Base-by-base conservation (phyloP, 352 stramenopile species). In the Elongisporangium anandrum region DNA sequence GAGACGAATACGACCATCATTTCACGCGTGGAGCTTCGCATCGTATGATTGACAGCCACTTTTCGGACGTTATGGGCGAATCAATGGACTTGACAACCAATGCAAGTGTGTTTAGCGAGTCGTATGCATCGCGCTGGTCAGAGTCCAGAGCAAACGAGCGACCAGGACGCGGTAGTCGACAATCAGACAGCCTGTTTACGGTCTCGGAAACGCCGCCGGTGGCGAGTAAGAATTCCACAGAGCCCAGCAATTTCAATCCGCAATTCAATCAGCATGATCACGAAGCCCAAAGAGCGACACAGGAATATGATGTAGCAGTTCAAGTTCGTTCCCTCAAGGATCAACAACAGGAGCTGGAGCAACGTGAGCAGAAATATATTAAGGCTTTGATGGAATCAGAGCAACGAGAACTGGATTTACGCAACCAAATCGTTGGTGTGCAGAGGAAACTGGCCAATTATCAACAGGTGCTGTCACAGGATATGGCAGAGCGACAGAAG, bases 331-430 rank as follows among this genome's bases (percentile, higher is more conserved):
- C 34, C 17, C 34, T 45, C 10, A 45, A 45, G 34, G 34, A 45
- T 45, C 34, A 45, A 12, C 66, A 85, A 17, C 72, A 84, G 4
- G 78, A 90, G 19, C 74, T 90, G 0, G 75, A 90, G 22, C 66
- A 82, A 1, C 72, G 79, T 20, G 84, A 93, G 64, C 79, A 79
- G 12, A 87, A 88, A 51, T 91, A 90, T 50, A 86, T 93, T 20
- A 70, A 75, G 16, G 81, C 81, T 8, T 56, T 93, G 20, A 93
- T 93, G 72, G 75, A 85, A 57, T 91, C 79, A 0, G 84, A 93
- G 57, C 84, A 91, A 24, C 73, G 81, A 17, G 84, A 93, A 51
- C 60, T 93, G 0, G 78, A 91, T 26, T 60, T 93, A 3, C 72
- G 77, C 12, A 86, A 79, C 16, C 76, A 83, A 26, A 26, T 93